Percentiles rank a stretch among this genome's conserved stretches.
These are phyloP conservation scores for Clavariopsis aquatica DNA, from an alignment of 495 filamentous ascomycete genomes.

Conservation along the genomic window DNA sequence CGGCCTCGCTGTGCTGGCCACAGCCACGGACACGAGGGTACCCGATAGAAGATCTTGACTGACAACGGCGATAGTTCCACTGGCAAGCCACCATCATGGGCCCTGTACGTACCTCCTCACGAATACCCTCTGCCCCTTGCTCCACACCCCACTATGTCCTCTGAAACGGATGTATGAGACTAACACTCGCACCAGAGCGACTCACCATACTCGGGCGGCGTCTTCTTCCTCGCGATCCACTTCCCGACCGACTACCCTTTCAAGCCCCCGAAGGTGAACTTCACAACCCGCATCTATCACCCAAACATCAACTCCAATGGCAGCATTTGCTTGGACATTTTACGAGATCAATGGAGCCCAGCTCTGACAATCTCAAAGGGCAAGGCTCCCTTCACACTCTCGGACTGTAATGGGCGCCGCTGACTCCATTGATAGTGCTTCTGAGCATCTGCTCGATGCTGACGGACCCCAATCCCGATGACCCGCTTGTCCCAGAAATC, in stretches of 20 bases:
- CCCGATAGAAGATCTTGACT: constrained; percentile 6
- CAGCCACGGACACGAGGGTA: neutral
- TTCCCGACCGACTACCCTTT: constrained; percentile 99
- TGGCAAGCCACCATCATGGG: constrained; percentile 99
- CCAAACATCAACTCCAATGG: constrained; percentile 99
- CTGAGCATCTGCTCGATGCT: constrained; percentile 99
- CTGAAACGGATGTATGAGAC: neutral
- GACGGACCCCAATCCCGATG: constrained; percentile 98
- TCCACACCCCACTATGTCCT: constrained; percentile 6
- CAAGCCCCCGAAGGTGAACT: constrained; percentile 99
- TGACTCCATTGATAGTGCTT: constrained; percentile 61
- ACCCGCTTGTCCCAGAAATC: constrained; percentile 97
- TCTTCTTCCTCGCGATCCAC: constrained; percentile 97
- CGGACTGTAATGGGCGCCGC: neutral
- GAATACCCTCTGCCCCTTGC: neutral
- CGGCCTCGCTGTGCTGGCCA: constrained; percentile 15
- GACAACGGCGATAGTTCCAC: constrained; percentile 71
- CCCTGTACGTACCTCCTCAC: constrained; percentile 68
- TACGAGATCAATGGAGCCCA: constrained; percentile 98
- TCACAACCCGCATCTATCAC: constrained; percentile 99
- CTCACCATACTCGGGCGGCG: constrained; percentile 93
- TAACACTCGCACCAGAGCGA: constrained; percentile 62
- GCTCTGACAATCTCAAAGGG: constrained; percentile 98
- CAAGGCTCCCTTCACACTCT: constrained; percentile 48
- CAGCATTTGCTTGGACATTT: constrained; percentile 96